phyloP scores from a whole-genome alignment of 2,329 filamentous ascomycete species.

The Fusarium robinianum region DNA sequence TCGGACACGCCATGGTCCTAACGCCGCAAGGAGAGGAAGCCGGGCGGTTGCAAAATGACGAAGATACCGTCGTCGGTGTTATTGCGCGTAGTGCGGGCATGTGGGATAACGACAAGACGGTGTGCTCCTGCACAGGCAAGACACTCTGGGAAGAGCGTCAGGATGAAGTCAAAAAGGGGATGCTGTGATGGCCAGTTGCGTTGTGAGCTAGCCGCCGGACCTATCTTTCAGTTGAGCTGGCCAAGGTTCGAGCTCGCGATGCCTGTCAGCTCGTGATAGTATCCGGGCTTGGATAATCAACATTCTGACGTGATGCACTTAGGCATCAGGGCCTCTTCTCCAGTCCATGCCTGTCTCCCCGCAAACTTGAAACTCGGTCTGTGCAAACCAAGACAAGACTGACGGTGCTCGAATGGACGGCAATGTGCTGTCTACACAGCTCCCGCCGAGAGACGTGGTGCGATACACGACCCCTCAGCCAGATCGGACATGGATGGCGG shows the following conservation, averaged over 20 bases:
- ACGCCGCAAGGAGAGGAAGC: constrained; percentile 62
- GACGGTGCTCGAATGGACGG: no score
- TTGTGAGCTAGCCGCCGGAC: constrained; percentile 10
- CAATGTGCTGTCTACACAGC: constrained; percentile 16
- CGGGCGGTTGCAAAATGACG: constrained; percentile 70
- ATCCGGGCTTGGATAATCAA: no score
- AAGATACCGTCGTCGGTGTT: constrained; percentile 86
- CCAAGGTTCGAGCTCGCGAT: no score
- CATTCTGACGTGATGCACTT: constrained; percentile 23
- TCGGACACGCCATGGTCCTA: constrained; percentile 89
- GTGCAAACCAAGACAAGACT: constrained; percentile 11
- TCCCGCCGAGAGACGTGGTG: constrained; percentile 29
- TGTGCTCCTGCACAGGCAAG: constrained; percentile 97
- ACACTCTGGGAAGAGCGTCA: constrained; percentile 96
- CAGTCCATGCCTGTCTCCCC: constrained; percentile 7
- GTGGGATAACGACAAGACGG: constrained; percentile 98
- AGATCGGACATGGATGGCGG: constrained; percentile 28
- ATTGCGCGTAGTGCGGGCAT: constrained; percentile 95
- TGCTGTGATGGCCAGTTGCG: constrained; percentile 64
- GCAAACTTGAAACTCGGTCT: constrained; percentile 28
- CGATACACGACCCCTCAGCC: constrained; percentile 22
- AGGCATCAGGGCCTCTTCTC: constrained; percentile 10
- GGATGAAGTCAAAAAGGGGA: constrained; percentile 87
- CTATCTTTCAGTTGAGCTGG: no score
- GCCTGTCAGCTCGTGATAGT: no score